A percentile compares a stretch with the other conserved stretches of the same genome.
phyloP scores from a whole-genome alignment of 2,329 filamentous ascomycete genomes.

The Dactylellina parvicollis region DNA sequence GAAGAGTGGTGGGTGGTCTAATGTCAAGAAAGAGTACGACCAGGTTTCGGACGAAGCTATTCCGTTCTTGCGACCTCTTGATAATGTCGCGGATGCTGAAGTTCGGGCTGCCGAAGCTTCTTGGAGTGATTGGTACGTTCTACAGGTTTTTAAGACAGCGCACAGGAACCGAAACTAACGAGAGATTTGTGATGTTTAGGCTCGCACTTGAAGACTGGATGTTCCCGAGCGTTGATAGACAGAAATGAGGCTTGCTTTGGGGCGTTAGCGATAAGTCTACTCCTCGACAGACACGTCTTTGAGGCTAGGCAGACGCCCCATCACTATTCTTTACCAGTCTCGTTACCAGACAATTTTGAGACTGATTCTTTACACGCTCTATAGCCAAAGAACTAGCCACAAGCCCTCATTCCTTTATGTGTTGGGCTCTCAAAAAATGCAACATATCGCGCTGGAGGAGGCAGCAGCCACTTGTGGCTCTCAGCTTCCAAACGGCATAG shows the following conservation, averaged over 20 bases:
- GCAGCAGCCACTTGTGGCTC: conserved; percentile 15
- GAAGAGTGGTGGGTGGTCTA: conserved; percentile 81
- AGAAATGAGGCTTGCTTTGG: conserved; percentile 27
- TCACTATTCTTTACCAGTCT: neutral
- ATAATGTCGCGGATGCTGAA: conserved; percentile 78
- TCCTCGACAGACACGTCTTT: neutral
- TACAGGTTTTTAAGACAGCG: neutral
- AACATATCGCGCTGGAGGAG: conserved; percentile 16
- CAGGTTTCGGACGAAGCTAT: conserved; percentile 83
- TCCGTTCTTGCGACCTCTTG: conserved; percentile 86
- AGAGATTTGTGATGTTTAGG: conserved; percentile 6
- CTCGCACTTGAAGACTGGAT: conserved; percentile 53
- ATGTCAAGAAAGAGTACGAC: conserved; percentile 90
- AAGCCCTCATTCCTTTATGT: neutral
- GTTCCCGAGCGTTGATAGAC: conserved; percentile 36
- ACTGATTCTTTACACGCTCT: neutral
- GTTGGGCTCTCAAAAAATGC: conserved; percentile 49
- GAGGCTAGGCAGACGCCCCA: no score
- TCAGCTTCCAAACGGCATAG: neutral
- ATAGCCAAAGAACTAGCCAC: neutral
- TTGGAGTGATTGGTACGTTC: conserved; percentile 82
- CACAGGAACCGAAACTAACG: conserved; percentile 7
- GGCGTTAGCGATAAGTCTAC: neutral
- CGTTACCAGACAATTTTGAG: neutral
- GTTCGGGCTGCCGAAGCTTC: conserved; percentile 81